Percentiles rank a stretch among this genome's conserved stretches.
These are phyloP conservation scores for Debaryomyces robertsiae DNA, from an alignment of 1,139 yeast genomes.

Conservation along the genomic window DNA sequence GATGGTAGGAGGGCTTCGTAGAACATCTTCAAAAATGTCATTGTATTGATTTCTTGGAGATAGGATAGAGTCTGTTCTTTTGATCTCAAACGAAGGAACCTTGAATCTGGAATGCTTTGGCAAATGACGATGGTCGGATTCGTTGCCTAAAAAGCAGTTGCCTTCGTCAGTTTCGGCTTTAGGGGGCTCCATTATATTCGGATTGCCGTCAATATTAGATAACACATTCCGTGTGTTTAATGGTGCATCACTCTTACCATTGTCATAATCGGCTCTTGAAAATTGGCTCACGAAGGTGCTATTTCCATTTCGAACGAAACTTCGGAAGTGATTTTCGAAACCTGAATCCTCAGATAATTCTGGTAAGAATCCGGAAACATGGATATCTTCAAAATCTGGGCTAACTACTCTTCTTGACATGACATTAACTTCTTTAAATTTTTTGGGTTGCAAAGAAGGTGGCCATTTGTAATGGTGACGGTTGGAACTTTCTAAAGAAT, in stretches of 20 bases:
- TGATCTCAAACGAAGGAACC: slow-evolving; percentile 50
- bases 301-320: slow-evolving; percentile 22
- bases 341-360: slow-evolving; percentile 53
- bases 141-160: not conserved
- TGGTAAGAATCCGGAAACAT: slow-evolving; percentile 46
- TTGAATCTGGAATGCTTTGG: slow-evolving; percentile 33
- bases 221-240: slow-evolving; percentile 35
- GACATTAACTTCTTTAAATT: slow-evolving; percentile 48
- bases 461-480: slow-evolving; percentile 25
- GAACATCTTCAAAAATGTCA: slow-evolving; percentile 46
- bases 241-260: slow-evolving; percentile 29
- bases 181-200: slow-evolving; percentile 26
- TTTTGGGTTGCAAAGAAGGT: slow-evolving; percentile 29
- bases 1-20: slow-evolving; percentile 37
- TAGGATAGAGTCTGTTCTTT: slow-evolving; percentile 35
- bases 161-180: slow-evolving; percentile 15
- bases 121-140: not conserved
- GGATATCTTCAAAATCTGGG: slow-evolving; percentile 40
- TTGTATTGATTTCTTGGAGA: slow-evolving; percentile 43
- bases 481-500: slow-evolving; percentile 8
- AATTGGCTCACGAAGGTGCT: slow-evolving; percentile 23
- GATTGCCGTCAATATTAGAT: slow-evolving; percentile 24
- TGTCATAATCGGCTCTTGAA: slow-evolving; percentile 20
- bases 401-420: slow-evolving; percentile 46
- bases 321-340: slow-evolving; percentile 41